These are phyloP conservation scores for Peniophora sp. DNA, from an alignment of 1,284 basidiomycete genomes.

Conservation along the genomic window DNA sequence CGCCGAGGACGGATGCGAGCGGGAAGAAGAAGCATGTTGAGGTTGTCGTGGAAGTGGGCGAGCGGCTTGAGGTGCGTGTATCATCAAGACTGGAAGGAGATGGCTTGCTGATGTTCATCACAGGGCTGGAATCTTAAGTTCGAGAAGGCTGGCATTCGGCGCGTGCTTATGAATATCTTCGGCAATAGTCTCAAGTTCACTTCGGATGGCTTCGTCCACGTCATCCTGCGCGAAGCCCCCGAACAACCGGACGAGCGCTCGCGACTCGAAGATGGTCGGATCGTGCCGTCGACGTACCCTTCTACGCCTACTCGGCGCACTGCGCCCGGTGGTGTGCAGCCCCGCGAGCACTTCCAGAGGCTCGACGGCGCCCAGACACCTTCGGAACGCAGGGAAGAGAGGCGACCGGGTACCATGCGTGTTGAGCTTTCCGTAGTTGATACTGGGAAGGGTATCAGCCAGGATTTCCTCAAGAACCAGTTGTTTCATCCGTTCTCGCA, in stretches of 20 bases:
- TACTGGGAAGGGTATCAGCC: constrained; percentile 89
- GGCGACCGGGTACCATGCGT: constrained; percentile 35
- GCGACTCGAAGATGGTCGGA: too few relatives aligned
- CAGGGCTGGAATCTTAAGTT: constrained; percentile 86
- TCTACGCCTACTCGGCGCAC: too few relatives aligned
- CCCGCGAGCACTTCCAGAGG: constrained; percentile 25
- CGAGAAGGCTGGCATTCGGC: constrained; percentile 88
- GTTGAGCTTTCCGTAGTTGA: constrained; percentile 85
- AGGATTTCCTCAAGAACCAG: constrained; percentile 87
- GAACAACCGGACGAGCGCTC: constrained; percentile 27
- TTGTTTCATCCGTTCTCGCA: constrained; percentile 97
- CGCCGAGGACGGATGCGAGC: constrained; percentile 48
- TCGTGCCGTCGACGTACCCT: too few relatives aligned
- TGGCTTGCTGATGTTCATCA: neutral
- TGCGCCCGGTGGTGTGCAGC: constrained; percentile 18
- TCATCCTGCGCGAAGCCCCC: constrained; percentile 73
- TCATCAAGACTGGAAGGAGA: neutral
- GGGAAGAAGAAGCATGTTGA: constrained; percentile 52
- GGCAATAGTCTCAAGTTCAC: constrained; percentile 95
- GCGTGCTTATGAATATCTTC: constrained; percentile 93
- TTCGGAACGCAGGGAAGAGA: neutral
- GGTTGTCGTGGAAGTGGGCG: constrained; percentile 83
- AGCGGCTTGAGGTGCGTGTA: constrained; percentile 51
- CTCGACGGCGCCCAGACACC: too few relatives aligned
- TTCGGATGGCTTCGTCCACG: constrained; percentile 81